Percentiles rank a stretch among this genome's conserved stretches.
These are phyloP conservation scores for Circinella minor DNA, from an alignment of 371 early-diverging fungal species.

Conservation along the genomic window DNA sequence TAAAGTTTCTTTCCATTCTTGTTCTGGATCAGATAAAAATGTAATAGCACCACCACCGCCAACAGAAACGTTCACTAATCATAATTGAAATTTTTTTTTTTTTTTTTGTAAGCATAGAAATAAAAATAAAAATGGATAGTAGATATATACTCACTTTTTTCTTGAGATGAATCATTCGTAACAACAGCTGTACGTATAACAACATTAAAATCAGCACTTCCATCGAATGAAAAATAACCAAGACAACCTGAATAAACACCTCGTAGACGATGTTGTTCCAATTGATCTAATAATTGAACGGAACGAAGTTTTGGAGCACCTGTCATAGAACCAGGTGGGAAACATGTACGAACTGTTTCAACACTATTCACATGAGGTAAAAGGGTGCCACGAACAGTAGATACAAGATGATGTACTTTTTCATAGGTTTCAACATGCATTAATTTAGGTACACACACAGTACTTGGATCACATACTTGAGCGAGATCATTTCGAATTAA, in stretches of 20 bases:
- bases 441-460: conserved; percentile 82
- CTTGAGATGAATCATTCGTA: conserved; percentile 18
- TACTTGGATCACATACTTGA: conserved; percentile 64
- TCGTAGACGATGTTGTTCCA: conserved; percentile 73
- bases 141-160: conserved; percentile 19
- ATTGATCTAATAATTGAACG: conserved; percentile 75
- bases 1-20: conserved; percentile 86
- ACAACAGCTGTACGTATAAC: conserved; percentile 84
- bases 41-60: conserved; percentile 97
- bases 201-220: conserved; percentile 75
- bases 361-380: conserved; percentile 66
- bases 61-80: conserved; percentile 63
- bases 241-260: conserved; percentile 94
- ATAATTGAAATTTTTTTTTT: no score
- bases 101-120: no score
- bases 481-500: conserved; percentile 94
- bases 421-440: conserved; percentile 92
- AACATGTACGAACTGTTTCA: conserved; percentile 77
- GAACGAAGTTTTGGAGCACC: conserved; percentile 95
- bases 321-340: conserved; percentile 98
- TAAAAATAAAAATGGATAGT: no score
- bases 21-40: conserved; percentile 78
- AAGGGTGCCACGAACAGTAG: conserved; percentile 78
- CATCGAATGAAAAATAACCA: conserved; percentile 83
- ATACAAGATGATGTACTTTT: conserved; percentile 93